Evolutionary conservation across 148 eudicot species (phyloP).

Genomic region (Cornus florida): DNA sequence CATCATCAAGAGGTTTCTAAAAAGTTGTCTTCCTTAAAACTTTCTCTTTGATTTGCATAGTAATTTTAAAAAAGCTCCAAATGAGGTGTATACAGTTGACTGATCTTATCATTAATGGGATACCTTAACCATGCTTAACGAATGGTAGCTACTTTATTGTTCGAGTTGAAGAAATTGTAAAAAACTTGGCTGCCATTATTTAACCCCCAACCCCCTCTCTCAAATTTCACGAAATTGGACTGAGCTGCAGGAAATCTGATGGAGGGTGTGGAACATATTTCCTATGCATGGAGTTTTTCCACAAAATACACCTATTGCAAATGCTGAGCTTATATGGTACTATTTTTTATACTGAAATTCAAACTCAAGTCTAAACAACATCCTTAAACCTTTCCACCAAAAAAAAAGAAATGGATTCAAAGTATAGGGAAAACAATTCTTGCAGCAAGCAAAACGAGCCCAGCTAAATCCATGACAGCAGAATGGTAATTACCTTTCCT

Average conservation of each 20-base stretch:
- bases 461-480: too few species aligned
- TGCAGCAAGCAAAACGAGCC: too few species aligned
- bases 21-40: neutral
- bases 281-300: too few species aligned
- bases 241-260: too few species aligned
- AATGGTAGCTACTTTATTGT: neutral
- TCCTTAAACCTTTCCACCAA: too few species aligned
- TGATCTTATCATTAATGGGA: neutral
- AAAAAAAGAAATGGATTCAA: too few species aligned
- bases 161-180: neutral
- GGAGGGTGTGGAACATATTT: too few species aligned
- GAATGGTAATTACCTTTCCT: neutral
- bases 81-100: neutral
- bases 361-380: too few species aligned
- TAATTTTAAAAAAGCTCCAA: neutral
- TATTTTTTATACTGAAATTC: too few species aligned
- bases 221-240: neutral
- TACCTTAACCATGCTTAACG: neutral
- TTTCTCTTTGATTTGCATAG: neutral
- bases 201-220: neutral
- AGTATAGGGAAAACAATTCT: too few species aligned
- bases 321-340: too few species aligned
- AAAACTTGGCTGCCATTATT: neutral
- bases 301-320: too few species aligned
- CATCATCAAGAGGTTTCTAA: neutral